phyloP scores from a whole-genome alignment of 805 yeast genomes.

The Wickerhamia fluorescens region DNA sequence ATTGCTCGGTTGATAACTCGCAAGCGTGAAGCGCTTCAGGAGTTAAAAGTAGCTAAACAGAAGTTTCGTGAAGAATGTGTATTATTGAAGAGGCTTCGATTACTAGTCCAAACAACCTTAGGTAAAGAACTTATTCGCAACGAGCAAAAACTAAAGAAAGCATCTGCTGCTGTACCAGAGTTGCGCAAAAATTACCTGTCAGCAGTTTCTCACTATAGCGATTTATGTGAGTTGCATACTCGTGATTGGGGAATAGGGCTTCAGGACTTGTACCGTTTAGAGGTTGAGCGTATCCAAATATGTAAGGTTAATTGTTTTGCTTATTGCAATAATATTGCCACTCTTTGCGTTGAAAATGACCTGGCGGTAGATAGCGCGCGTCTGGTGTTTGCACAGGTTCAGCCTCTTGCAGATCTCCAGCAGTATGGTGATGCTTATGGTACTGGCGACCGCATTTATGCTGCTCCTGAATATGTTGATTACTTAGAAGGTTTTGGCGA shows the following conservation, averaged over 20 bases:
- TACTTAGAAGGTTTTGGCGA: constrained; percentile 33
- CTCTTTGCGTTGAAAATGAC: constrained; percentile 74
- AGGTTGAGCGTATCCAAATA: constrained; percentile 64
- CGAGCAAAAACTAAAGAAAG: constrained; percentile 47
- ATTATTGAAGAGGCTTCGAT: constrained; percentile 50
- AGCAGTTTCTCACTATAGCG: constrained; percentile 45
- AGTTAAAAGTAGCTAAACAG: constrained; percentile 33
- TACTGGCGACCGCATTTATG: constrained; percentile 57
- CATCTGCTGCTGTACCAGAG: constrained; percentile 33
- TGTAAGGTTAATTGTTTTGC: constrained; percentile 71
- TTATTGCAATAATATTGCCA: constrained; percentile 65
- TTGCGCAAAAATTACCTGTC: constrained; percentile 52
- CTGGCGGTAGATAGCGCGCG: constrained; percentile 69
- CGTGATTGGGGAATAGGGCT: constrained; percentile 66
- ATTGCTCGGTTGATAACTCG: constrained; percentile 48
- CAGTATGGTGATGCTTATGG: constrained; percentile 47
- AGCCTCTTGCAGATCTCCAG: constrained; percentile 51
- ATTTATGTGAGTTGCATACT: constrained; percentile 56
- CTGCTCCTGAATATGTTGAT: constrained; percentile 60
- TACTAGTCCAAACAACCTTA: constrained; percentile 61
- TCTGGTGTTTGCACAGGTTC: constrained; percentile 59
- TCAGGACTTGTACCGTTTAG: constrained; percentile 57
- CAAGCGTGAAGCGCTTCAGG: constrained; percentile 29
- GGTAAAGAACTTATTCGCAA: constrained; percentile 65
- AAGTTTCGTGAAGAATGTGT: constrained; percentile 53